phyloP scores from a whole-genome alignment of 2,329 filamentous ascomycete genomes.

The Esteya vermicola region DNA sequence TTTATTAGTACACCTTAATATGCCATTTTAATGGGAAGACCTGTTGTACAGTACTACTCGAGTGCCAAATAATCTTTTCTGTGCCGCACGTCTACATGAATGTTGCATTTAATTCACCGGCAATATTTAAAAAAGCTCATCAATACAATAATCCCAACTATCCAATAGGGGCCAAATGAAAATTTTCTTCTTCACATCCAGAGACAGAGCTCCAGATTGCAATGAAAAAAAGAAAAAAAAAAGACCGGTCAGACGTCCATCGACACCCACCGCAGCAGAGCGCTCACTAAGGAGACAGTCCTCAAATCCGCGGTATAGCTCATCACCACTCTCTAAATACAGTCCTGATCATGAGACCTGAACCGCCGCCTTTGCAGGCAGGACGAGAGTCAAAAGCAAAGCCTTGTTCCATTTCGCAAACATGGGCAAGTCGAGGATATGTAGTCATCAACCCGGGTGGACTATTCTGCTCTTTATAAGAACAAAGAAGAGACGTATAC shows the following conservation, averaged over 20 bases:
- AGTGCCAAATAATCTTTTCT: no score
- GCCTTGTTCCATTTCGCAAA: constrained; percentile 24
- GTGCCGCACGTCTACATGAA: no score
- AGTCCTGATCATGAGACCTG: constrained; percentile 20
- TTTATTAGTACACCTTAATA: no score
- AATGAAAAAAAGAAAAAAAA: constrained; percentile 47
- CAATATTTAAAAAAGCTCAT: no score
- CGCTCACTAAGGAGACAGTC: constrained; percentile 60
- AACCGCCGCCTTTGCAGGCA: constrained; percentile 48
- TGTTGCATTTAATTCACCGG: no score
- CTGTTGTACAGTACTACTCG: no score
- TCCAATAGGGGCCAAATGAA: neutral
- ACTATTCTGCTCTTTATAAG: constrained; percentile 84
- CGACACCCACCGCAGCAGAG: constrained; percentile 64
- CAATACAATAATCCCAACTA: neutral
- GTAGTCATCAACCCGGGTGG: constrained; percentile 89
- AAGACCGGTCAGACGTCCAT: constrained; percentile 77
- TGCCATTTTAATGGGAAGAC: no score
- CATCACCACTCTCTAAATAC: constrained; percentile 86
- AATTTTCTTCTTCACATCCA: constrained; percentile 36
- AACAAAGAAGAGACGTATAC: constrained; percentile 89
- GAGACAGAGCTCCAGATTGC: constrained; percentile 29
- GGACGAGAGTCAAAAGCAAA: constrained; percentile 52
- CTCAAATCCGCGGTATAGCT: constrained; percentile 64
- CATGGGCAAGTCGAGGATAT: constrained; percentile 49